Evolutionary conservation across 495 filamentous ascomycete genomes (phyloP).

Genomic region (Neurospora sp.): DNA sequence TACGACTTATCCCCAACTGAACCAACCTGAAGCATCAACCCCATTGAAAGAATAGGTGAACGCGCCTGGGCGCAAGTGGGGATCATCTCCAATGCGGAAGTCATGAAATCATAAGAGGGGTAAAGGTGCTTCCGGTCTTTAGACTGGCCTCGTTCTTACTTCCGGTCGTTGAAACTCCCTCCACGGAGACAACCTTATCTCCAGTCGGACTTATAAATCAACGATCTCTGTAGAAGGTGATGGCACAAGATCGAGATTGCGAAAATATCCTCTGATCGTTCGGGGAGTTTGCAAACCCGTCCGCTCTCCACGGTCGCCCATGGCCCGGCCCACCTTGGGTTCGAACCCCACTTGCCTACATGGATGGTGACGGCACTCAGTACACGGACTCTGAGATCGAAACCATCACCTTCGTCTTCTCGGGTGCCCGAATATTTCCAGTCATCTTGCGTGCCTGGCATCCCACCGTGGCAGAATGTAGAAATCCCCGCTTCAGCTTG

Average conservation of each 20-base stretch:
- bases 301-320: neutral
- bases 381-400: neutral
- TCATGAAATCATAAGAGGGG: neutral
- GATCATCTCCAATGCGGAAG: neutral
- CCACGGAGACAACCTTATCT: neutral
- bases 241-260: neutral
- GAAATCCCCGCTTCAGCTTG: neutral
- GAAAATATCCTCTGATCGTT: neutral
- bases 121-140: neutral
- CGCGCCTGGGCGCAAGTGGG: neutral
- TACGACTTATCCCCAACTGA: neutral
- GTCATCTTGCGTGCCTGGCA: neutral
- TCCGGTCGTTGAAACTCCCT: neutral
- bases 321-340: neutral
- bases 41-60: neutral
- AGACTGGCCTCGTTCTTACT: neutral
- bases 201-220: neutral
- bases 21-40: neutral
- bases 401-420: neutral
- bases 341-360: neutral
- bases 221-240: neutral
- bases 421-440: neutral
- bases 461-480: neutral
- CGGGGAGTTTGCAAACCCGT: neutral
- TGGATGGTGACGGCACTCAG: neutral